A percentile compares a stretch with the other conserved stretches of the same genome.
Evolutionary conservation across 176 grass and related monocot species (phyloP).

Genomic region (Ampelocalamus luodianensis): DNA sequence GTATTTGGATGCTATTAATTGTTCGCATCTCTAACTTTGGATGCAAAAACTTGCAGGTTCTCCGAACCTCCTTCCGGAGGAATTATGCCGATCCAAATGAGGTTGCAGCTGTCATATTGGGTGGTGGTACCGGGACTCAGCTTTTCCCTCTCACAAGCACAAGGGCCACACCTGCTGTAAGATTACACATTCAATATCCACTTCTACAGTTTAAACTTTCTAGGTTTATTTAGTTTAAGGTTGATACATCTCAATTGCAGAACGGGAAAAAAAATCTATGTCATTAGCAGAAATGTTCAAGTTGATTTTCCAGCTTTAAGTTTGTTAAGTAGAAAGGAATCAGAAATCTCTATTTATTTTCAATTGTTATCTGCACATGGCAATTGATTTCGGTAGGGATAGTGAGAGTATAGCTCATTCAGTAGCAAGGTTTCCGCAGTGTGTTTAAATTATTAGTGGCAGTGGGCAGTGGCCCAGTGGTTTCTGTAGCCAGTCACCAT

Average conservation of each 20-base stretch:
- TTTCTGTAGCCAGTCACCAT: conserved; percentile 4
- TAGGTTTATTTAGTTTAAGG: conserved; percentile 2
- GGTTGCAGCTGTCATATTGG: conserved; percentile 81
- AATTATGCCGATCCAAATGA: conserved; percentile 75
- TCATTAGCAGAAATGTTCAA: background rate
- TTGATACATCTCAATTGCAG: background rate
- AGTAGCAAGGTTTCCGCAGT: background rate
- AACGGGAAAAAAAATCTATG: background rate
- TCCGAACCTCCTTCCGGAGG: conserved; percentile 62
- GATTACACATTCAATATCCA: background rate
- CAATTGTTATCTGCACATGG: background rate
- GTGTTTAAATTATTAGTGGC: conserved; percentile 31
- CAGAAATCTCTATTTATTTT: background rate
- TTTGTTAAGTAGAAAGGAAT: conserved; percentile 17
- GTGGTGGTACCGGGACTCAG: conserved; percentile 77
- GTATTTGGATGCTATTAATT: background rate
- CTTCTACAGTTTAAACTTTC: background rate
- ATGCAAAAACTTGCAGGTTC: conserved; percentile 48
- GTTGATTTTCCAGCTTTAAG: conserved; percentile 14
- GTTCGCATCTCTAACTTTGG: background rate
- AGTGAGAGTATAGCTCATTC: conserved; percentile 38
- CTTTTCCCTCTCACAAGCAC: conserved; percentile 94
- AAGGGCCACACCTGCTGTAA: conserved; percentile 94
- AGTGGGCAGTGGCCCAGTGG: background rate
- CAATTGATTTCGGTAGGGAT: conserved; percentile 25